Evolutionary conservation across 1,284 basidiomycete species (phyloP).

Genomic region (Paramarasmius palmivorus): DNA sequence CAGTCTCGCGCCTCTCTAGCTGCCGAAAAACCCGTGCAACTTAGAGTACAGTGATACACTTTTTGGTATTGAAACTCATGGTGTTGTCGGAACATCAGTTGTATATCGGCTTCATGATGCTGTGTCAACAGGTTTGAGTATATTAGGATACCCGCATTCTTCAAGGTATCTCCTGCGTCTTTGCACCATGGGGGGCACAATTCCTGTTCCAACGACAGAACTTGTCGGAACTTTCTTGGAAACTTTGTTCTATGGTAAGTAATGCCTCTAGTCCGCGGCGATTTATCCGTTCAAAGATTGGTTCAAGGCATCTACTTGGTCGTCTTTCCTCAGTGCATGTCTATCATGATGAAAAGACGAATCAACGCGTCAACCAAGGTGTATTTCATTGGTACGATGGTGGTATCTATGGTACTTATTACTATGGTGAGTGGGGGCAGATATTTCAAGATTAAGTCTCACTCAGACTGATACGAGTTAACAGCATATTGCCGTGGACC

Average conservation of each 20-base stretch:
- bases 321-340: constrained; percentile 1
- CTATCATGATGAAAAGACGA: background rate
- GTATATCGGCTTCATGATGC: too few relatives aligned
- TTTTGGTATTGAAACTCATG: too few relatives aligned
- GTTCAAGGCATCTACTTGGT: constrained; percentile 3
- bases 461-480: too few relatives aligned
- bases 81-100: too few relatives aligned
- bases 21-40: too few relatives aligned
- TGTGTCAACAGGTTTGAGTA: too few relatives aligned
- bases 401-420: background rate
- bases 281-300: too few relatives aligned
- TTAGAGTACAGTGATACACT: too few relatives aligned
- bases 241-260: background rate
- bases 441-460: background rate
- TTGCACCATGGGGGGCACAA: background rate
- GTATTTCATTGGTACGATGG: constrained; percentile 4
- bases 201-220: background rate
- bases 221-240: background rate
- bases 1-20: too few relatives aligned
- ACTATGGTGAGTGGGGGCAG: background rate
- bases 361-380: background rate
- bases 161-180: too few relatives aligned
- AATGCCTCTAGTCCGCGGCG: too few relatives aligned
- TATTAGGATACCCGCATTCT: too few relatives aligned
- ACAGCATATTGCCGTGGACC: constrained; percentile 8